These are phyloP conservation scores for Aspergillus kassunensis DNA, from an alignment of 495 filamentous ascomycete genomes.

Conservation along the genomic window DNA sequence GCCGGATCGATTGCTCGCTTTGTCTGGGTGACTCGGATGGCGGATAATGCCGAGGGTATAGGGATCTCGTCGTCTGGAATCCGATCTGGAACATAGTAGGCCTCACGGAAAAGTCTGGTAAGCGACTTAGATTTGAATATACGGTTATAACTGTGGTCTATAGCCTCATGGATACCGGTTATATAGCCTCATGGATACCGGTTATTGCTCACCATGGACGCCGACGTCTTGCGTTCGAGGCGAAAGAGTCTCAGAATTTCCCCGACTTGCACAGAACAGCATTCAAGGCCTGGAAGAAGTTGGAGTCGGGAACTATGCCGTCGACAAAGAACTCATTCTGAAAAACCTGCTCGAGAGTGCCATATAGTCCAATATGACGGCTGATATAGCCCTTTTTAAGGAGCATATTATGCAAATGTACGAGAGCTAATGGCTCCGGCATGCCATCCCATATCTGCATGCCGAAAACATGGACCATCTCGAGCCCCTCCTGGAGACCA, in stretches of 20 bases:
- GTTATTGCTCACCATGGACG: not conserved
- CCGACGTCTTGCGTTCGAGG: not conserved
- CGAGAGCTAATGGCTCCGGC: not conserved
- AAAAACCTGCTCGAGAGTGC: not conserved
- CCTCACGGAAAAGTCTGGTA: not conserved
- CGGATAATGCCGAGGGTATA: not conserved
- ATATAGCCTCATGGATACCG: not conserved
- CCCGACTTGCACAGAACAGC: not conserved
- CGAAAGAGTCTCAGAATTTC: not conserved
- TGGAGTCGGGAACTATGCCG: not conserved
- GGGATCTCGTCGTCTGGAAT: not conserved
- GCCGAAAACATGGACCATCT: not conserved
- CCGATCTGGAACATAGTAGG: not conserved
- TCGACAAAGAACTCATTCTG: not conserved
- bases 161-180: not conserved
- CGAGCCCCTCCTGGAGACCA: not conserved
- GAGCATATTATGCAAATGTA: conserved; percentile 3
- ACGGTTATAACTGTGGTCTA: not conserved
- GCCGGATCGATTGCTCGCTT: too few relatives aligned
- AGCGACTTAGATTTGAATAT: not conserved
- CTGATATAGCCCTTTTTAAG: conserved; percentile 2
- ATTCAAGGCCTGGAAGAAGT: not conserved
- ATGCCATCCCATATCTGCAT: not conserved
- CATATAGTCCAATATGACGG: not conserved
- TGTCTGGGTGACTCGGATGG: not conserved